These are phyloP conservation scores for Pseudoscleropodium purum DNA, from an alignment of 225 moss, liverwort and hornwort species.

Conservation along the genomic window DNA sequence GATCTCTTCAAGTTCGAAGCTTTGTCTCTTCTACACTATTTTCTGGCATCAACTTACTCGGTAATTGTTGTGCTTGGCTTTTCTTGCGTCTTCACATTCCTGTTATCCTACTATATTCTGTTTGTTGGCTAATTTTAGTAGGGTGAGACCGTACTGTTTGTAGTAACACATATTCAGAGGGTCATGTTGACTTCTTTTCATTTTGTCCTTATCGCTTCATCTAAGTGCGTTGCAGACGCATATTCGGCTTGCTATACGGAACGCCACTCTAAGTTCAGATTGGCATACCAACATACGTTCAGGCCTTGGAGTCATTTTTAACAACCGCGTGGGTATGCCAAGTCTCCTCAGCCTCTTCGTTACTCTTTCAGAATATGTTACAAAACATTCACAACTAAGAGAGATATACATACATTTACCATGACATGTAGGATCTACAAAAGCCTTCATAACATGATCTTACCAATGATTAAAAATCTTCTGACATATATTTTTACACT, in stretches of 20 bases:
- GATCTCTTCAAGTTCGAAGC: slow-evolving; percentile 87
- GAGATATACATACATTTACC: background rate
- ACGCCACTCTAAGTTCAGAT: slow-evolving; percentile 19
- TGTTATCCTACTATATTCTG: background rate
- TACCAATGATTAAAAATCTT: background rate
- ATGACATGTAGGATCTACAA: background rate
- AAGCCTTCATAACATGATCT: background rate
- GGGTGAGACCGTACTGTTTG: background rate
- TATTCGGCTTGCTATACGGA: slow-evolving; percentile 43
- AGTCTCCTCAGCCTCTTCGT: background rate
- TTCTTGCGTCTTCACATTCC: background rate
- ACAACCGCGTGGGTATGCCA: slow-evolving; percentile 78
- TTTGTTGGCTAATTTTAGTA: background rate
- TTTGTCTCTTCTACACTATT: slow-evolving; percentile 72
- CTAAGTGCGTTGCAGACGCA: slow-evolving; percentile 31
- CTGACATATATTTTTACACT: background rate
- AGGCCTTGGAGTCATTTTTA: slow-evolving; percentile 84
- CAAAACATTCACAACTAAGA: background rate
- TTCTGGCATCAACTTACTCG: slow-evolving; percentile 65
- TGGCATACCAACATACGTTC: slow-evolving; percentile 70
- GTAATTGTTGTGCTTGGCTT: slow-evolving; percentile 23
- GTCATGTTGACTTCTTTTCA: background rate
- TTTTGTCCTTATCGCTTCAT: background rate
- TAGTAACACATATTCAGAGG: background rate
- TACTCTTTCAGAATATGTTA: background rate